Conservation (phyloP, 2,329 filamentous ascomycete species). For the Aspergillus udagawae region DNA sequence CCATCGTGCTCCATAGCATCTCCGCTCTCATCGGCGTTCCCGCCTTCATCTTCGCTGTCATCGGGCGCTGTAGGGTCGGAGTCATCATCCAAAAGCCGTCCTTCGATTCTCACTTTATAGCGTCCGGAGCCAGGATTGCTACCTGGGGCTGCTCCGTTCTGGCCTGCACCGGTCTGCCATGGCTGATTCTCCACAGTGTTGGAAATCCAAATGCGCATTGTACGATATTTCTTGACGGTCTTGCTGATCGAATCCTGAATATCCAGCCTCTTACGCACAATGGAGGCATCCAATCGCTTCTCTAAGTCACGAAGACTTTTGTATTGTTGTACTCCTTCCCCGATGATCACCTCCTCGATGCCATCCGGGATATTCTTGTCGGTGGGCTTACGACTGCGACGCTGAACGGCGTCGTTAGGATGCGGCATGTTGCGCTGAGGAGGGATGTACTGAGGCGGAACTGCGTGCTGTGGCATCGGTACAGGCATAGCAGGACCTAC, state of each 20-base stretch:
- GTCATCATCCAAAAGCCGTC: slow-evolving; percentile 70
- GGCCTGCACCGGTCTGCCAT: slow-evolving; percentile 89
- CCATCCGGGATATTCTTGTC: slow-evolving; percentile 94
- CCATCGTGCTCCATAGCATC: slow-evolving; percentile 61
- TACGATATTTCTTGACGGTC: slow-evolving; percentile 74
- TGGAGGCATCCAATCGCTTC: slow-evolving; percentile 81
- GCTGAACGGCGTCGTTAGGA: slow-evolving; percentile 56
- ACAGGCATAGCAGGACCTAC: slow-evolving; percentile 32
- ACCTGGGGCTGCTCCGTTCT: slow-evolving; percentile 58
- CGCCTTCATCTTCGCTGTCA: slow-evolving; percentile 44
- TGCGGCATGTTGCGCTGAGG: slow-evolving; percentile 35
- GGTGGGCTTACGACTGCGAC: slow-evolving; percentile 82
- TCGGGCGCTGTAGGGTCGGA: slow-evolving; percentile 51
- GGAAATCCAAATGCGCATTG: slow-evolving; percentile 87
- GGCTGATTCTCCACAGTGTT: slow-evolving; percentile 93
- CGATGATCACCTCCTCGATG: slow-evolving; percentile 75
- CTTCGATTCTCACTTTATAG: slow-evolving; percentile 90
- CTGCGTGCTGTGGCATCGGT: slow-evolving; percentile 34
- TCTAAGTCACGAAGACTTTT: slow-evolving; percentile 80
- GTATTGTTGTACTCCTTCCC: slow-evolving; percentile 78
- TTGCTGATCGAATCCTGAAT: slow-evolving; percentile 76
- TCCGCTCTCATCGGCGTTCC: slow-evolving; percentile 32
- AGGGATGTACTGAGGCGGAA: slow-evolving; percentile 36
- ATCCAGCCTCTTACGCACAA: slow-evolving; percentile 91
- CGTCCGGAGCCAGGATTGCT: slow-evolving; percentile 36